These are phyloP conservation scores for Phytophthora pseudosyringae DNA, from an alignment of 352 stramenopile species.

Conservation along the genomic window DNA sequence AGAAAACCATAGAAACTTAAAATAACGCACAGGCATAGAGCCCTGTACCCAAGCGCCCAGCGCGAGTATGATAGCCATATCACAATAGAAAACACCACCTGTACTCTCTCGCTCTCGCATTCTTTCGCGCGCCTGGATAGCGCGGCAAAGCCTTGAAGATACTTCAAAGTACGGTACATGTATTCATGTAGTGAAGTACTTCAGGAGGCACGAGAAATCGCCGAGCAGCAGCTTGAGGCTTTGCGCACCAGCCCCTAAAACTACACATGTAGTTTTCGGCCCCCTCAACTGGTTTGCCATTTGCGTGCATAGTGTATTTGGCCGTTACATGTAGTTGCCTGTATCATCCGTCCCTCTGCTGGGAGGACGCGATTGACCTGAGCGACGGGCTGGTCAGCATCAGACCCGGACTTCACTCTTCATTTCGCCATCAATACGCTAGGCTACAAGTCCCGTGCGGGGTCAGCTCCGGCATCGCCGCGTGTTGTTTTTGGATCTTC, in stretches of 20 bases:
- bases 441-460: slow-evolving; percentile 2
- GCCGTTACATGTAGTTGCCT: background rate
- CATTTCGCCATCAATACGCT: background rate
- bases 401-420: background rate
- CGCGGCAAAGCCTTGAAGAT: slow-evolving; percentile 29
- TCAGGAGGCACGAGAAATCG: slow-evolving; percentile 1
- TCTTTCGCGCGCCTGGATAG: slow-evolving; percentile 8
- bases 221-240: background rate
- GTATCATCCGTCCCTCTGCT: background rate
- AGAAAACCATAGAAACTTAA: slow-evolving; percentile 43
- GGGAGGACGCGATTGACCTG: background rate
- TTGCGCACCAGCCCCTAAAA: too few relatives aligned
- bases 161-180: background rate
- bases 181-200: too few relatives aligned
- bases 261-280: too few relatives aligned
- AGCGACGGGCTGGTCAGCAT: background rate
- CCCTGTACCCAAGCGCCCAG: slow-evolving; percentile 21
- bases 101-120: slow-evolving; percentile 14
- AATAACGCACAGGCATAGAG: slow-evolving; percentile 27
- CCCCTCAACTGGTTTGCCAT: too few relatives aligned
- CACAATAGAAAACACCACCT: slow-evolving; percentile 37
- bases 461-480: background rate
- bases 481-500: background rate
- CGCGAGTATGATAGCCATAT: slow-evolving; percentile 31
- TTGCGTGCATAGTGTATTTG: background rate